A percentile compares a stretch with the other conserved stretches of the same genome.
These are phyloP conservation scores for Phyllachora maydis DNA, from an alignment of 2,329 filamentous ascomycete genomes.

Conservation along the genomic window DNA sequence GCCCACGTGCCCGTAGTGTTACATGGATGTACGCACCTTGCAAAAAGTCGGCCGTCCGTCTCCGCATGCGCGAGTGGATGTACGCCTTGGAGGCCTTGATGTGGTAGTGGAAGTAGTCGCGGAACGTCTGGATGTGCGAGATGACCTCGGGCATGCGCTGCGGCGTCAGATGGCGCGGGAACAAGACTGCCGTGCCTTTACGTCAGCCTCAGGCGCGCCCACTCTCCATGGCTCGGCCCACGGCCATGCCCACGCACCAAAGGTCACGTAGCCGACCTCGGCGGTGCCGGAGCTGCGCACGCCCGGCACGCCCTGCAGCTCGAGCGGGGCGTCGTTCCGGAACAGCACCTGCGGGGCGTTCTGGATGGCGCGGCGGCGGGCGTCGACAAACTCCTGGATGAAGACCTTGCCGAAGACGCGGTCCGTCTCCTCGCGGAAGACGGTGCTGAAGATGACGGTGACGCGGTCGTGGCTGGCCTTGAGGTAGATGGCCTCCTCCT, in stretches of 20 bases:
- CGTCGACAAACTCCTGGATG: constrained; percentile 96
- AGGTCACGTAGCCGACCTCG: constrained; percentile 94
- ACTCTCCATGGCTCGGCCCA: not conserved
- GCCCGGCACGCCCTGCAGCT: constrained; percentile 74
- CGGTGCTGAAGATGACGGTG: constrained; percentile 95
- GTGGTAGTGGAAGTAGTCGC: constrained; percentile 99
- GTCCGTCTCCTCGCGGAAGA: constrained; percentile 96
- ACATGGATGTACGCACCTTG: constrained; percentile 71
- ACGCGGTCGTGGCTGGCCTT: constrained; percentile 95
- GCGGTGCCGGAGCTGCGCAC: constrained; percentile 54
- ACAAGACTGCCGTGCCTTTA: constrained; percentile 67
- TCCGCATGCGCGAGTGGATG: constrained; percentile 95
- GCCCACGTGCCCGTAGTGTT: too few species aligned
- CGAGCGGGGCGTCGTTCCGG: constrained; percentile 81
- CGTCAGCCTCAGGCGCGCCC: constrained; percentile 6
- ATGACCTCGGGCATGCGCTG: constrained; percentile 90
- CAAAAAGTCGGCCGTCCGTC: constrained; percentile 92
- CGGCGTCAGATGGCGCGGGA: constrained; percentile 80
- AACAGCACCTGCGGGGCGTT: constrained; percentile 97
- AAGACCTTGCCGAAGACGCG: constrained; percentile 96
- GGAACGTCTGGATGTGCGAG: constrained; percentile 98
- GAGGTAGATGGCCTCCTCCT: constrained; percentile 97
- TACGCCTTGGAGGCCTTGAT: constrained; percentile 99
- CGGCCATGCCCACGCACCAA: constrained; percentile 47
- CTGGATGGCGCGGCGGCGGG: constrained; percentile 82